Evolutionary conservation across 441 rosid genomes (phyloP), one percentile per base, ranked within the genome.

Genomic region (Pelargonium cotyledonis): DNA sequence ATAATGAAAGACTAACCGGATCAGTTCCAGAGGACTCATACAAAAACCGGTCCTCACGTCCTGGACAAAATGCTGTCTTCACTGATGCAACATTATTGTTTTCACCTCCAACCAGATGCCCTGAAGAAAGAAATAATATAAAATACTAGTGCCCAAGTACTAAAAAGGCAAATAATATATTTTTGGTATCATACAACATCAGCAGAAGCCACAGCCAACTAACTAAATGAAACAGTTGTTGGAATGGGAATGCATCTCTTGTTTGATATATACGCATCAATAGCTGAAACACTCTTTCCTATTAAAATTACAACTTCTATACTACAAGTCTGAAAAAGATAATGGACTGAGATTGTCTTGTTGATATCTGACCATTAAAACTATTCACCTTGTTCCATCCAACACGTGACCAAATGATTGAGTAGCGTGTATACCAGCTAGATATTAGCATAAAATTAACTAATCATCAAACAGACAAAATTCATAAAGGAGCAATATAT

Each of bases 141-240:
- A 72, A 23, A 2, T 14, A 65, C 29, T 41, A 14, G 60, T 29
- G 57, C 29, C 68, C 53, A 64, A 71, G 31, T 68, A 62, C 46
- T 60, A 31, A 40, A 68, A 55, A 10, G 14, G 4, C 1, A 1
- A 12, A 23, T 64, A 44, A 5, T 63, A 70, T 80, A 63, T 18
- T 70, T 63, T 43, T 6, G 35, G 58, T 49, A 71, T 65, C 77
- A 67, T 70, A 53, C 68, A 73, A 76, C 70, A 83, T 72, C 66
- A 49, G 65, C 44, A 29, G 80, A 74, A 75, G 81, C 76, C 69
- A 57, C 66, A 44, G 76, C 80, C 73, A 71, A 79, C 78, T 68
- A 81, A 80, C 77, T 77, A 83, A 79, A 73, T 79, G 79, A 81
- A 80, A 76, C 81, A 83, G 78, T 78, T 71, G 82, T 76, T 77